Base-by-base conservation (phyloP, 2,329 filamentous ascomycete species). In the Zelopaecilomyces penicillatus region DNA sequence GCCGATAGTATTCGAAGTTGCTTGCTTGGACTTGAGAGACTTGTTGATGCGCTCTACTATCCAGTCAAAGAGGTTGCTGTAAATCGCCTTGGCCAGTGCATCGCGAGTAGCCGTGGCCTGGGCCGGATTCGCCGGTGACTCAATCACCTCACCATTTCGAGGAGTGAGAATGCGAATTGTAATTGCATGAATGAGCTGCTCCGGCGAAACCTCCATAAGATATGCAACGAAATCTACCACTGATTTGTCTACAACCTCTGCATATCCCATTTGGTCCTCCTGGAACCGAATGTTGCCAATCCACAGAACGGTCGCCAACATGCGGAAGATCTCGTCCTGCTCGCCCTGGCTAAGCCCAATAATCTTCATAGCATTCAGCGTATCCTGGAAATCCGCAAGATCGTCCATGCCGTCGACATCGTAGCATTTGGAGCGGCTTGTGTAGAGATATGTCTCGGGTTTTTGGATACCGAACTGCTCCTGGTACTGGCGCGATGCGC, bases 41-140 rank as follows among this genome's bases (percentile, higher is more conserved):
- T 83, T 78, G 66, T 97, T 97, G 54, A 97, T 83, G 54, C 93
- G 84, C 57, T 85, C 80, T 19, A 97, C 90, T 52, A 98, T 97
- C 93, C 93, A 98, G 66, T 98, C 91, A 57, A 98, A 98, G 44
- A 98, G 77, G 61, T 96, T 96, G 73, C 85, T 85, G 67, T 98
- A 98, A 46, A 98, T 89, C n/a, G 83, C 90, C 73, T 93, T 97
- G 49, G 91, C 80, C 41, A 98, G 70, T 8, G 90, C 93, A 67
- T 98, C 93, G 53, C 90, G 80, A 6, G 94, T 94, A 30, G 93
- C 81, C 34, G 73, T 74, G 28, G 93, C 93, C 65, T 97, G 93
- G 1, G 89, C 78, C 2, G 82, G 80, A 65, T 98, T 97, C 51
- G 95, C 75, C 0, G 90, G 91, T 5, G 80, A 83, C 57, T 83